A percentile compares a stretch with the other conserved stretches of the same genome.
phyloP scores from a whole-genome alignment of 2,329 filamentous ascomycete species.

The Lachnellula hyalina region DNA sequence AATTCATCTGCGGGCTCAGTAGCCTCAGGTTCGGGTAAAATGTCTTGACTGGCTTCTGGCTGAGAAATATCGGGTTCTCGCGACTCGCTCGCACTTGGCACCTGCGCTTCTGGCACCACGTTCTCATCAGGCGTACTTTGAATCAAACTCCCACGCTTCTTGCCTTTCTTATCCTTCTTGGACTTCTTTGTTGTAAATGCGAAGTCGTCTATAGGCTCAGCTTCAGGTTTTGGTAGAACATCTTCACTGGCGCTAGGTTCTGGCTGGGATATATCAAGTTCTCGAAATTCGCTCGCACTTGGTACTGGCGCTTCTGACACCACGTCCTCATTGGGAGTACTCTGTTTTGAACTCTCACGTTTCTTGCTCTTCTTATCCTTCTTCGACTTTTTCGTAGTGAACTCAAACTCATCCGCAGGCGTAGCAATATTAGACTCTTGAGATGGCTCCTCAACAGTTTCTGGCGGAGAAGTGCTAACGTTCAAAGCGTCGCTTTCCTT shows the following conservation, averaged over 20 bases:
- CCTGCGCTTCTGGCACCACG: neutral
- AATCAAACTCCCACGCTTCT: conserved; percentile 29
- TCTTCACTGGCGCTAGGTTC: neutral
- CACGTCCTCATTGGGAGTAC: neutral
- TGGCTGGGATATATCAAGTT: neutral
- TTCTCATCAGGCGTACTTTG: neutral
- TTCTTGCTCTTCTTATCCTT: conserved; percentile 35
- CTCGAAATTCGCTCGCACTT: neutral
- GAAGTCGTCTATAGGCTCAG: conserved; percentile 1
- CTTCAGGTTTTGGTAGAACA: neutral
- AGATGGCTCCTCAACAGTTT: neutral
- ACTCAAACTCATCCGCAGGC: conserved; percentile 4
- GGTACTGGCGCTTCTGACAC: neutral
- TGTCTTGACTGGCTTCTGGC: neutral
- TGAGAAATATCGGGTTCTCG: neutral
- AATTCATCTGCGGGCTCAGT: conserved; percentile 2
- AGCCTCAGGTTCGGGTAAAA: neutral
- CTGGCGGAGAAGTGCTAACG: neutral
- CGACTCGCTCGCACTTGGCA: neutral
- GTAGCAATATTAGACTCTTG: neutral
- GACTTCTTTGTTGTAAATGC: conserved; percentile 5
- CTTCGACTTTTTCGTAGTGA: conserved; percentile 4
- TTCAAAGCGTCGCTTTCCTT: neutral
- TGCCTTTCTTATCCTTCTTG: conserved; percentile 28
- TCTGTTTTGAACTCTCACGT: neutral